Conservation (phyloP, 2,329 filamentous ascomycete species). For the Clarireedia homoeocarpa region DNA sequence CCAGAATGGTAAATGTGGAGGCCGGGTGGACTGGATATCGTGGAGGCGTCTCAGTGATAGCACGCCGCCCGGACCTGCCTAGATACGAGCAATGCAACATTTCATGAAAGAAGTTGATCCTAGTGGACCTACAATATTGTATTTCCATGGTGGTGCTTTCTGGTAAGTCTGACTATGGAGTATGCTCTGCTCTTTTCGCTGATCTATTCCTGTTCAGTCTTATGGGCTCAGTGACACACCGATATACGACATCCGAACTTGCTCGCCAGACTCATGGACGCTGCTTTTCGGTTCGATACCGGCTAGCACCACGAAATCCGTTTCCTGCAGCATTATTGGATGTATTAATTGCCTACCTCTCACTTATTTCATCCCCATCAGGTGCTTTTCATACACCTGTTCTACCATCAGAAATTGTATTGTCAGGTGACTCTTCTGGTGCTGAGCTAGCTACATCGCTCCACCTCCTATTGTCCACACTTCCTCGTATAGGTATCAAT, state of each 20-base stretch:
- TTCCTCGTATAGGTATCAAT: constrained; percentile 39
- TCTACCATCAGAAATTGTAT: constrained; percentile 55
- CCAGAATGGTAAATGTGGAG: constrained; percentile 50
- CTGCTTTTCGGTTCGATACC: constrained; percentile 59
- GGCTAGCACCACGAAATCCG: constrained; percentile 64
- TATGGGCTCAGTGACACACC: constrained; percentile 61
- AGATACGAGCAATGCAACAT: constrained; percentile 58
- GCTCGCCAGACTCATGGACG: constrained; percentile 60
- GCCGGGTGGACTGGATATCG: constrained; percentile 73
- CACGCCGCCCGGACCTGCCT: constrained; percentile 45
- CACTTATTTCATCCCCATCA: constrained; percentile 56
- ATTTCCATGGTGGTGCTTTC: constrained; percentile 68
- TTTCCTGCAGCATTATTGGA: constrained; percentile 72
- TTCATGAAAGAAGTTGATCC: constrained; percentile 61
- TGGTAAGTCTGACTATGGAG: background rate
- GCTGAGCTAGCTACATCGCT: constrained; percentile 62
- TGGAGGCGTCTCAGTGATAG: constrained; percentile 40
- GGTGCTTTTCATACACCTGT: constrained; percentile 61
- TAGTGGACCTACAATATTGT: constrained; percentile 54
- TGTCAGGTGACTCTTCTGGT: constrained; percentile 67
- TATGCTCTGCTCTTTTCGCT: background rate
- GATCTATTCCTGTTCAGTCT: constrained; percentile 42
- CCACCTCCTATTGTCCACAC: constrained; percentile 59
- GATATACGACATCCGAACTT: constrained; percentile 49
- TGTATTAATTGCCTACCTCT: constrained; percentile 63